Base-by-base conservation (phyloP, 2,329 filamentous ascomycete species). In the Harringtonia lauricola region DNA sequence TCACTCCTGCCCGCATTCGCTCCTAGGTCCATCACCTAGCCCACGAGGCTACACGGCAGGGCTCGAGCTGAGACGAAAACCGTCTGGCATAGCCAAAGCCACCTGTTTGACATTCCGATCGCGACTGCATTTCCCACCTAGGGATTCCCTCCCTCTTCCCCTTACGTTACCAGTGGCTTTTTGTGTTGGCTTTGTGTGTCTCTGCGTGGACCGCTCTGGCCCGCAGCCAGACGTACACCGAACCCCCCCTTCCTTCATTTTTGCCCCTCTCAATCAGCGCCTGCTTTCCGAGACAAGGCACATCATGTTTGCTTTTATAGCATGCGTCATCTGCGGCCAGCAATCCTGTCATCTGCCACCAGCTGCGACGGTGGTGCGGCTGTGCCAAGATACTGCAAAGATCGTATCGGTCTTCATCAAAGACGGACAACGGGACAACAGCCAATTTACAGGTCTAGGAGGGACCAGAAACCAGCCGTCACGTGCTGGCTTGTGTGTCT, bases 1-100 rank as follows among this genome's bases (percentile, higher is more conserved):
- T 10, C 6, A 26, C 10, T 26, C 10, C 24, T 26, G 24, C 17
- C 6, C 19, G 21, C 19, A 8, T 13, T 37, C 10, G 4, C 18
- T 37, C 19, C 12, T 13, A 19, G 26, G 21, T 42, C 14, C 19
- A 6, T 21, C 8, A 19, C 33, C n/a, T 14, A 33, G n/a, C 5
- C 42, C 35, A 22, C 29, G 39, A 39, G 42, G 42, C 42, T 39
- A 18, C 17, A 21, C 34, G 19, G 19, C 18, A 14, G 15, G 36
- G 19, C 14, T 26, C 5, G 36, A 39, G 36, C 42, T 39, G 42
- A 44, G 42, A 44, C 42, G 42, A 22, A 21, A 24, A 24, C 28
- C 28, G 42, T 39, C 42, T 44, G 42, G 36, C 36, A 26, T 7
- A 8, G 17, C n/a, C 24, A 33, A 33, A 30, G 22, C 26, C 36